Evolutionary conservation across 345 rosid species (phyloP).

Genomic region (Eucalyptus paniculata): DNA sequence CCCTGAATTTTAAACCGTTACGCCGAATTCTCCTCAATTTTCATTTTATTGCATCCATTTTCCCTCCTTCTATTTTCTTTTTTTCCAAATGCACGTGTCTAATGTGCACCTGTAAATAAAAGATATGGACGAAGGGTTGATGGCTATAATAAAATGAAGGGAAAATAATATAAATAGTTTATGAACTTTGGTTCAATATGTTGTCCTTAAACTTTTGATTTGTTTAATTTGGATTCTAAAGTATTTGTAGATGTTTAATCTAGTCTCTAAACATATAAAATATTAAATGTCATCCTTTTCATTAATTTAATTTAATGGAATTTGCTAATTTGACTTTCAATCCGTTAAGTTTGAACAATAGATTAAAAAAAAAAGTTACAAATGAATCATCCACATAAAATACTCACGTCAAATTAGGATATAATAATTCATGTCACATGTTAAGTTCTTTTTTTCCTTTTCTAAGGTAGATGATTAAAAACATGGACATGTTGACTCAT

Average conservation of each 20-base stretch:
- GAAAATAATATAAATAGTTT: neutral
- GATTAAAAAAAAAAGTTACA: neutral
- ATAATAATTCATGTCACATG: neutral
- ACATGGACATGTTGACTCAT: neutral
- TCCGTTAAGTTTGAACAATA: neutral
- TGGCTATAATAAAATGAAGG: neutral
- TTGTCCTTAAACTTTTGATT: neutral
- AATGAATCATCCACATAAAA: neutral
- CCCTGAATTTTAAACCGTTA: neutral
- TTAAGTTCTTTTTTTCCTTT: neutral
- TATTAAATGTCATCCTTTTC: rapidly evolving
- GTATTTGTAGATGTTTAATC: rapidly evolving
- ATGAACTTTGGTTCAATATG: rapidly evolving
- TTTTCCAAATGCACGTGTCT: neutral
- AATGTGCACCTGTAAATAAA: neutral
- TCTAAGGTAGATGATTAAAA: neutral
- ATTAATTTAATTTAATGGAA: rapidly evolving
- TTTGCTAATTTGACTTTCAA: neutral
- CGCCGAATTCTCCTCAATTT: neutral
- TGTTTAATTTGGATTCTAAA: neutral
- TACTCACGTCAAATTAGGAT: neutral
- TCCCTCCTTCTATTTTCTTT: neutral
- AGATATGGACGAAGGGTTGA: rapidly evolving
- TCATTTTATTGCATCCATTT: neutral
- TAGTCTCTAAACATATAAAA: neutral